Evolutionary conservation across 179 eudicot species (phyloP).

Genomic region (Gypsophila paniculata): DNA sequence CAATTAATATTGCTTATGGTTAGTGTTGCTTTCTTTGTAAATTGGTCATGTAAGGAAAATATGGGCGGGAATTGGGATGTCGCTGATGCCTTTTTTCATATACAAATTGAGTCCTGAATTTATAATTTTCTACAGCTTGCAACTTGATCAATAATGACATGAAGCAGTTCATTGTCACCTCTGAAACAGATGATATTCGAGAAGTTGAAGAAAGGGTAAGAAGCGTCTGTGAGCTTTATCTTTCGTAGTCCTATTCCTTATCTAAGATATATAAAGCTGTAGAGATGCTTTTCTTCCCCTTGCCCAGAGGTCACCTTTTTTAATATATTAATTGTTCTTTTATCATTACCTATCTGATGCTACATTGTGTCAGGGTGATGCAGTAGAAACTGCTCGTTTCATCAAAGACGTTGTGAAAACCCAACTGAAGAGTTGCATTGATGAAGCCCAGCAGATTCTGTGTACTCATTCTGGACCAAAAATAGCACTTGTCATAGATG

Average conservation of each 20-base stretch:
- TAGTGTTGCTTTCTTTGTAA: constrained; percentile 22
- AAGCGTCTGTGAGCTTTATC: constrained; percentile 6
- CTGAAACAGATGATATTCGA: constrained; percentile 84
- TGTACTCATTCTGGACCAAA: constrained; percentile 48
- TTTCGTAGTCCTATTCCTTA: neutral
- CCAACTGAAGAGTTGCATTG: constrained; percentile 61
- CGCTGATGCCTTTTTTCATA: neutral
- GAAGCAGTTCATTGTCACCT: constrained; percentile 92
- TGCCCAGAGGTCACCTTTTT: neutral
- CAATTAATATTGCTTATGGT: constrained; percentile 98
- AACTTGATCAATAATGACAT: constrained; percentile 79
- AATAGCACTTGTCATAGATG: constrained; percentile 89
- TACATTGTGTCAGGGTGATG: constrained; percentile 64
- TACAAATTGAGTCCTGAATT: constrained; percentile 5
- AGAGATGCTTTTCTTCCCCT: neutral
- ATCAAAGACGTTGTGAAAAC: constrained; percentile 54
- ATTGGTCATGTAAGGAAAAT: neutral
- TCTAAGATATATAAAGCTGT: neutral
- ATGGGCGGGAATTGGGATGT: neutral
- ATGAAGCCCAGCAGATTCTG: constrained; percentile 64
- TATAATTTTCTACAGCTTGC: constrained; percentile 61
- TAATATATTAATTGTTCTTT: neutral
- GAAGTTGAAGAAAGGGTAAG: constrained; percentile 83
- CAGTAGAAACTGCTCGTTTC: constrained; percentile 72
- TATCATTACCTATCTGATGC: constrained; percentile 11